Base-by-base conservation (phyloP, 1,139 yeast species). In the Hanseniaspora sp. region DNA sequence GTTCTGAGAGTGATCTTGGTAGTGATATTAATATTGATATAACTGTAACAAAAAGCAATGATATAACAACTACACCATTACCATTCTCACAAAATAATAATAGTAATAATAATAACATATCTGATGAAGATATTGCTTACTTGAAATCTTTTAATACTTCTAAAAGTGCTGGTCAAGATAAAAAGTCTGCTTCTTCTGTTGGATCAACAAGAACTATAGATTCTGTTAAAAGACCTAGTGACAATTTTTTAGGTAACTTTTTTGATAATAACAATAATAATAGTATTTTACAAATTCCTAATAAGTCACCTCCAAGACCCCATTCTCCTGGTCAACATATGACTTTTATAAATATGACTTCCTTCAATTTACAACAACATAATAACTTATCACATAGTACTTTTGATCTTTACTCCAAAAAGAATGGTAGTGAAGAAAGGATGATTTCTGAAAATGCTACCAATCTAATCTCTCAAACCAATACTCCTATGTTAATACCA, bases 161-260 rank as follows among this genome's bases (percentile, higher is more conserved):
- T 6, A 41, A 38, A 1, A 42, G 28, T 15, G 6, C 39, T 5
- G 28, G 43, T 11, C 33, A 48, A 3, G 53, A 53, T 5, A 39
- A 33, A 11, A 35, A 47, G 1, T 53, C 56, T 6, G 35, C 38
- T 29, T 53, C 56, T 2, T 53, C 56, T 11, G 52, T 53, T 37
- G 56, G 56, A 30, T 53, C 56, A 3, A 53, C 49, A 17, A 48
- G 45, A 38, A 53, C 57, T 4, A 53, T 55, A 7, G 52, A 42
- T 15, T 51, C 53, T 12, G 30, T 48, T n/a, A 59, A 69, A 40
- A 60, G 69, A 53, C 70, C 70, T 7, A 64, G 68, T 51, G 69
- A 67, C 40, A 67, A 66, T 54, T 55, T 66, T 37, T 48, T 64
- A 43, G 56, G 58, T 44, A 58, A 59, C 46, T 56, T 61, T 56